Percentiles rank a stretch among this genome's conserved stretches.
Evolutionary conservation across 805 yeast species (phyloP).

Genomic region (Priceomyces carsonii): DNA sequence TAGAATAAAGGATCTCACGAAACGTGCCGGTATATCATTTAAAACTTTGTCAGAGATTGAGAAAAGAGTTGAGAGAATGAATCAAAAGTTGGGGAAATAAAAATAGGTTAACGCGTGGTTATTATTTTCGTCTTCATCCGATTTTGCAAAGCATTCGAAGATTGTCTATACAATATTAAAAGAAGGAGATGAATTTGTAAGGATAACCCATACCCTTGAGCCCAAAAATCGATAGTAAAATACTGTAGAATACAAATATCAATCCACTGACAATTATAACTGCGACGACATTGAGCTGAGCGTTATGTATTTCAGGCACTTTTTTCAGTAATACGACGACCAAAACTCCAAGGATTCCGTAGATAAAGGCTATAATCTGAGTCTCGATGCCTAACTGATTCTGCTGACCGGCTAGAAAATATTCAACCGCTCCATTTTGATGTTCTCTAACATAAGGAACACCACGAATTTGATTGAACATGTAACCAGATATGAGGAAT

Average conservation of each 20-base stretch:
- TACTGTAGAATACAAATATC: conserved; percentile 61
- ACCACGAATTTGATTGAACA: conserved; percentile 86
- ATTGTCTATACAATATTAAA: too few relatives aligned
- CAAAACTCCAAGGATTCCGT: conserved; percentile 65
- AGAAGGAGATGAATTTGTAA: conserved; percentile 43
- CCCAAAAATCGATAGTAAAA: conserved; percentile 63
- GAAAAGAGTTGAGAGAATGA: conserved; percentile 28
- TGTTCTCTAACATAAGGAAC: conserved; percentile 60
- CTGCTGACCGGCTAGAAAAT: conserved; percentile 61
- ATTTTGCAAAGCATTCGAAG: too few relatives aligned
- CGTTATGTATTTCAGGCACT: conserved; percentile 49
- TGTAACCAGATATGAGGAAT: conserved; percentile 82
- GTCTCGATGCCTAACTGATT: conserved; percentile 86
- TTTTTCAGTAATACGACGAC: conserved; percentile 59
- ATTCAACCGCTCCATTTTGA: conserved; percentile 35
- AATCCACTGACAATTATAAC: conserved; percentile 44
- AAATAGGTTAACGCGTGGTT: too few relatives aligned
- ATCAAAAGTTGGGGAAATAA: conserved; percentile 11
- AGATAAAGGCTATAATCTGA: conserved; percentile 74
- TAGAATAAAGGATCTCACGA: conserved; percentile 30
- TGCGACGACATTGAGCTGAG: conserved; percentile 49
- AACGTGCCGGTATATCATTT: conserved; percentile 25
- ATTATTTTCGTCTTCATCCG: too few relatives aligned
- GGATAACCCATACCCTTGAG: conserved; percentile 80
- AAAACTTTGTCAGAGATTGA: conserved; percentile 39